These are phyloP conservation scores for Pilatotrama ljubarskyi DNA, from an alignment of 768 basidiomycete species.

Conservation along the genomic window DNA sequence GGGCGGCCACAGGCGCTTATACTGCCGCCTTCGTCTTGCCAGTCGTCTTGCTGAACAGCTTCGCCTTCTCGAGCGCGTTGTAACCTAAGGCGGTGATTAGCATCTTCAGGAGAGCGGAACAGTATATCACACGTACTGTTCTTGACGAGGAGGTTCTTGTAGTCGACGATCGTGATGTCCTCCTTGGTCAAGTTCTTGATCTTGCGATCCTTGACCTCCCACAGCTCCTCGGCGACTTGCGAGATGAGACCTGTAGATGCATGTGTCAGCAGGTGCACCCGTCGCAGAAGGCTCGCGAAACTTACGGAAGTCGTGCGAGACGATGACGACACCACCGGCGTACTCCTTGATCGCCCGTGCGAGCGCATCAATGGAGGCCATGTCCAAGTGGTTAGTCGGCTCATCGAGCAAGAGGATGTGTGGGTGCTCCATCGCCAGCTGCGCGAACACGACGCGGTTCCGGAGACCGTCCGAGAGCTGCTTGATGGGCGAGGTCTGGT, in stretches of 20 bases:
- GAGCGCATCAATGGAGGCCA: conserved; percentile 96
- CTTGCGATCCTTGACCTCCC: conserved; percentile 96
- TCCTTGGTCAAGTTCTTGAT: conserved; percentile 90
- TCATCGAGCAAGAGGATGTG: conserved; percentile 93
- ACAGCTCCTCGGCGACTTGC: conserved; percentile 97
- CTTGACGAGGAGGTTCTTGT: conserved; percentile 85
- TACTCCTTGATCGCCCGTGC: conserved; percentile 95
- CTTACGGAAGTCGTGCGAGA: conserved; percentile 98
- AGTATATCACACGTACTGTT: conserved; percentile 55
- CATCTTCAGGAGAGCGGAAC: background rate
- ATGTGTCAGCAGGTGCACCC: conserved; percentile 7
- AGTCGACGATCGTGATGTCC: conserved; percentile 90
- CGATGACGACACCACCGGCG: conserved; percentile 97
- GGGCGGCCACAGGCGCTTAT: conserved; percentile 34
- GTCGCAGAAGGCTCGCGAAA: conserved; percentile 23
- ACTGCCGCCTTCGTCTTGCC: conserved; percentile 58
- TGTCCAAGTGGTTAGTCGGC: conserved; percentile 97
- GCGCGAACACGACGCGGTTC: conserved; percentile 96
- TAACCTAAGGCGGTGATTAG: conserved; percentile 48
- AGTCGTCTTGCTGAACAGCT: conserved; percentile 85
- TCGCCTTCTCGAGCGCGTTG: conserved; percentile 89
- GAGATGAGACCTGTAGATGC: conserved; percentile 75
- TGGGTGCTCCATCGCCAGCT: conserved; percentile 96
- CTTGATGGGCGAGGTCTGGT: conserved; percentile 92
- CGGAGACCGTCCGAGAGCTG: conserved; percentile 95